These are phyloP conservation scores for Dryadomyces sulphureus DNA, from an alignment of 2,329 filamentous ascomycete species.

Conservation along the genomic window DNA sequence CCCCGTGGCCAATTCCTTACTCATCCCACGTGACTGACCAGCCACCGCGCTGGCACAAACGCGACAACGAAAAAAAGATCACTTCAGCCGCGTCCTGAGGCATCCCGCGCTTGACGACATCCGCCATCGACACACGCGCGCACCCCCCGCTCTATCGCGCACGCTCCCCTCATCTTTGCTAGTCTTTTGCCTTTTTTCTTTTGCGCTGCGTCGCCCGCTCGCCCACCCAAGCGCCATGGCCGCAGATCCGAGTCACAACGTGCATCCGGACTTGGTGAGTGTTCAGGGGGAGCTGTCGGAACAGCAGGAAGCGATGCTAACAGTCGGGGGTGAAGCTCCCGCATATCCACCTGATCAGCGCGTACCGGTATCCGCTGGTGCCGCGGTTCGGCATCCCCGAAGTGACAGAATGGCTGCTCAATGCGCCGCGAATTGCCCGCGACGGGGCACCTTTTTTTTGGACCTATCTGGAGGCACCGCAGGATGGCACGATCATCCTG, in stretches of 20 bases:
- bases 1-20: background rate
- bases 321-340: conserved; percentile 41
- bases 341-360: conserved; percentile 82
- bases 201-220: background rate
- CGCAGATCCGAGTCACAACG: conserved; percentile 20
- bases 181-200: background rate
- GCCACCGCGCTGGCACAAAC: conserved; percentile 2
- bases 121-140: background rate
- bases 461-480: conserved; percentile 75
- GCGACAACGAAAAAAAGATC: conserved; percentile 3
- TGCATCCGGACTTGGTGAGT: conserved; percentile 19
- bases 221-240: conserved; percentile 11
- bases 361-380: conserved; percentile 63
- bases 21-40: background rate
- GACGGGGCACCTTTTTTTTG: conserved; percentile 80
- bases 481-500: conserved; percentile 68
- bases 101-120: background rate
- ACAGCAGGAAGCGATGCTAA: background rate
- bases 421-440: conserved; percentile 72
- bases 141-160: background rate
- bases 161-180: background rate
- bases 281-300: background rate
- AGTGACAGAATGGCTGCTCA: conserved; percentile 69
- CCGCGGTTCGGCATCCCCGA: conserved; percentile 58
- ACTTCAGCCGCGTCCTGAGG: too few relatives aligned